A percentile compares a stretch with the other conserved stretches of the same genome.
These are phyloP conservation scores for Achlya hypogyna DNA, from an alignment of 352 stramenopile genomes.

Conservation along the genomic window DNA sequence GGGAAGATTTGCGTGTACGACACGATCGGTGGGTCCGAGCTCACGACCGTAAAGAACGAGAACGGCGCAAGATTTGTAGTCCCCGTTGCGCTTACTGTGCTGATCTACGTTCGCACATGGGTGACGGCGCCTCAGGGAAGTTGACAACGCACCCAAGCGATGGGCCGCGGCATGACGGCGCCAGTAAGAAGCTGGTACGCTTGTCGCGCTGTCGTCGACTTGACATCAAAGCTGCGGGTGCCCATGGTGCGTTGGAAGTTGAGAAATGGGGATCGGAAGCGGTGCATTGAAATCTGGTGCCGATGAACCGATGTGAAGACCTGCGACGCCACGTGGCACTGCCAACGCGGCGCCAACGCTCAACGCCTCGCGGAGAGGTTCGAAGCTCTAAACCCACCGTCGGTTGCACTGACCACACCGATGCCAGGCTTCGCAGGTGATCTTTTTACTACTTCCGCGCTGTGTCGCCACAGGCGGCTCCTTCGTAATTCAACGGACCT, in stretches of 20 bases:
- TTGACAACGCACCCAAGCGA: conserved; percentile 6
- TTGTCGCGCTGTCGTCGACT: not conserved
- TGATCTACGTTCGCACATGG: too few relatives aligned
- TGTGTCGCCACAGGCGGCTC: too few relatives aligned
- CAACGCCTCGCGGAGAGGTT: too few relatives aligned
- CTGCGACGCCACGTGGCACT: too few relatives aligned
- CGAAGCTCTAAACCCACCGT: too few relatives aligned
- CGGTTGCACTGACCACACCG: too few relatives aligned
- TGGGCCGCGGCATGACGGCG: conserved; percentile 5
- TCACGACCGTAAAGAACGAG: conserved; percentile 15
- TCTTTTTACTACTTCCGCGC: too few relatives aligned
- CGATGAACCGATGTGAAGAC: too few relatives aligned
- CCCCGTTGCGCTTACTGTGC: not conserved
- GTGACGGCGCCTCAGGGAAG: not conserved
- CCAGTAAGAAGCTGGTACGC: conserved; percentile 11
- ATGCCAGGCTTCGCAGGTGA: too few relatives aligned
- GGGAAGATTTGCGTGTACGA: conserved; percentile 12
- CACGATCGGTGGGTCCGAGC: not conserved
- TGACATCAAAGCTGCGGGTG: not conserved
- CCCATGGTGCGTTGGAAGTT: not conserved
- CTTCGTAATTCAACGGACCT: too few relatives aligned
- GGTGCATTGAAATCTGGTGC: not conserved
- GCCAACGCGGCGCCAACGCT: too few relatives aligned
- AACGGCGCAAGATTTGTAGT: conserved; percentile 7
- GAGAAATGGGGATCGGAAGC: not conserved